A percentile compares a stretch with the other conserved stretches of the same genome.
phyloP scores from a whole-genome alignment of 805 yeast genomes.

The Candida namnaoensis region DNA sequence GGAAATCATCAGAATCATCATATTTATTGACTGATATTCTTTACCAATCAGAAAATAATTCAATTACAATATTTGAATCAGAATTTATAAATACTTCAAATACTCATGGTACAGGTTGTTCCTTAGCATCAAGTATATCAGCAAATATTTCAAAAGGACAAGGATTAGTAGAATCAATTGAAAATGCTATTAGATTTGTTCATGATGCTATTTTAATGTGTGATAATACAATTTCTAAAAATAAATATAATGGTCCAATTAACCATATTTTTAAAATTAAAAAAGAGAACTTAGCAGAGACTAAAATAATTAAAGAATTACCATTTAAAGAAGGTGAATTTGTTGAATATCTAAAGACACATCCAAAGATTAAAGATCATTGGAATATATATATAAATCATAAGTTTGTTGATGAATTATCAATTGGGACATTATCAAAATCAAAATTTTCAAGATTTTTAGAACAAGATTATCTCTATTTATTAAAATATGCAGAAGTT shows the following conservation, averaged over 20 bases:
- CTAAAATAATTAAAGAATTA: background rate
- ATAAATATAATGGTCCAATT: conserved; percentile 51
- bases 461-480: conserved; percentile 58
- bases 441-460: conserved; percentile 43
- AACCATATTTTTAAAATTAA: conserved; percentile 42
- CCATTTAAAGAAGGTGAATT: conserved; percentile 20
- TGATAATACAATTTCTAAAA: too few species aligned
- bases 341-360: conserved; percentile 42
- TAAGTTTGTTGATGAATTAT: conserved; percentile 47
- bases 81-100: conserved; percentile 35
- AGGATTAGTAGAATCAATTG: conserved; percentile 38
- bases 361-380: conserved; percentile 41
- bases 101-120: conserved; percentile 90
- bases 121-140: conserved; percentile 73
- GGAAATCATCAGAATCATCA: conserved; percentile 16
- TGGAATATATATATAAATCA: conserved; percentile 60
- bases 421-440: conserved; percentile 39
- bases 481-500: conserved; percentile 58
- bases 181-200: conserved; percentile 53
- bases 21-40: conserved; percentile 39
- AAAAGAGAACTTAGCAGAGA: conserved; percentile 14
- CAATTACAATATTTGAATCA: conserved; percentile 37
- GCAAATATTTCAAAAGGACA: conserved; percentile 58
- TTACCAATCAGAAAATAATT: conserved; percentile 30
- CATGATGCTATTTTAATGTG: conserved; percentile 42